These are phyloP conservation scores for Phytopythium kandeliae DNA, from an alignment of 352 stramenopile species.

Conservation along the genomic window DNA sequence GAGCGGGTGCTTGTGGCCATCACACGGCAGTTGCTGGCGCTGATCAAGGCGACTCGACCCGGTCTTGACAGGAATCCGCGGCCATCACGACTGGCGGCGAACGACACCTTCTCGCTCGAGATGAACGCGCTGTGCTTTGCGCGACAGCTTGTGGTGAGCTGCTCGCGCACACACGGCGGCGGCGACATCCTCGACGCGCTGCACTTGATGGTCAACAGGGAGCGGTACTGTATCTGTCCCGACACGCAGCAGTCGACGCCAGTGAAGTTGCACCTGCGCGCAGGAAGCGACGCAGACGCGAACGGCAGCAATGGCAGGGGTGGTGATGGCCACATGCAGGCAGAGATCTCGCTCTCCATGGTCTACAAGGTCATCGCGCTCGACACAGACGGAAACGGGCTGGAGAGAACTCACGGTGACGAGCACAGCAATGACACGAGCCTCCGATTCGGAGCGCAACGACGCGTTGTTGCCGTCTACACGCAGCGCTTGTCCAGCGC, in stretches of 20 bases:
- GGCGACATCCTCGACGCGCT: conserved; percentile 67
- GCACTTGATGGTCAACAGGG: conserved; percentile 37
- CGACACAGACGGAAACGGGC: conserved; percentile 8
- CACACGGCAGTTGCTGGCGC: conserved; percentile 6
- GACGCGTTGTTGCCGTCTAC: conserved; percentile 19
- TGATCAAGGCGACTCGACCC: neutral
- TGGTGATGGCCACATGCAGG: neutral
- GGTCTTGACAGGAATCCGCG: neutral
- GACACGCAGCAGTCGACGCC: conserved; percentile 32
- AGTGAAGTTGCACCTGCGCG: conserved; percentile 22
- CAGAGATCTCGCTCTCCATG: conserved; percentile 33
- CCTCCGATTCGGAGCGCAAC: neutral
- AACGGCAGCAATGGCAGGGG: neutral
- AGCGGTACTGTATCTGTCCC: conserved; percentile 51
- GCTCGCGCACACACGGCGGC: conserved; percentile 53
- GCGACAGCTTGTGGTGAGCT: conserved; percentile 47
- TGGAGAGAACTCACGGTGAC: neutral
- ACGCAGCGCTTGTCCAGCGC: conserved; percentile 17
- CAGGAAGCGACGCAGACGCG: neutral
- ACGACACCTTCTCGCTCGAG: conserved; percentile 13
- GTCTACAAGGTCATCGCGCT: conserved; percentile 30
- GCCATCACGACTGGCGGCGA: neutral
- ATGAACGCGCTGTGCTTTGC: conserved; percentile 55
- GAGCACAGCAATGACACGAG: conserved; percentile 1
- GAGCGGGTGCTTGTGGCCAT: conserved; percentile 28